These are phyloP conservation scores for Heliocybe sulcata DNA, from an alignment of 1,284 basidiomycete genomes.

Conservation along the genomic window DNA sequence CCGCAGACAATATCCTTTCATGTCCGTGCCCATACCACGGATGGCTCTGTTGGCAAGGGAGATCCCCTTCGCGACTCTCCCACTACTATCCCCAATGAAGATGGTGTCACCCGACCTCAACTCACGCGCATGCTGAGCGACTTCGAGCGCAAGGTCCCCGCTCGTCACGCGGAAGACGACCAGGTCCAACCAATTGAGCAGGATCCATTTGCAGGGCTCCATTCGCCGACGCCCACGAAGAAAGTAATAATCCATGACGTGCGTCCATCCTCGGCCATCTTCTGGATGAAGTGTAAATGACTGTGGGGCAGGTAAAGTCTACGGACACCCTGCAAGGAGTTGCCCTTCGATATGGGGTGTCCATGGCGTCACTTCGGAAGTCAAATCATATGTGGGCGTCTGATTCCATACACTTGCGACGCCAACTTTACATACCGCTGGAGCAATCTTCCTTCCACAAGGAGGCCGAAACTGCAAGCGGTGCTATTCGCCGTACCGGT, in stretches of 20 bases:
- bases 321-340: conserved; percentile 81
- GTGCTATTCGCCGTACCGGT: neutral
- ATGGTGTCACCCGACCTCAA: conserved; percentile 18
- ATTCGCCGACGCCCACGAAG: conserved; percentile 25
- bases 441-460: conserved; percentile 21
- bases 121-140: conserved; percentile 21
- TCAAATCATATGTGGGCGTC: conserved; percentile 89
- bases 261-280: conserved; percentile 7
- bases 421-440: conserved; percentile 74
- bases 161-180: neutral
- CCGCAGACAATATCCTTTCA: neutral
- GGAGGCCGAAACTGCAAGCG: neutral
- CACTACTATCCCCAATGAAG: neutral
- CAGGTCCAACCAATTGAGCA: neutral
- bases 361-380: conserved; percentile 73
- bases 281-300: neutral
- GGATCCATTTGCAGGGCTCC: neutral
- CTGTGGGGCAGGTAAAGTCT: conserved; percentile 45
- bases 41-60: neutral
- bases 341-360: conserved; percentile 81
- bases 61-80: neutral
- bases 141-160: conserved; percentile 1
- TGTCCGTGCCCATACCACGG: neutral
- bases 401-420: conserved; percentile 83
- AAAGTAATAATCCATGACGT: conserved; percentile 53